Base-by-base conservation (phyloP, 2,329 filamentous ascomycete genomes). In the Aspergillus quadrilineatus region DNA sequence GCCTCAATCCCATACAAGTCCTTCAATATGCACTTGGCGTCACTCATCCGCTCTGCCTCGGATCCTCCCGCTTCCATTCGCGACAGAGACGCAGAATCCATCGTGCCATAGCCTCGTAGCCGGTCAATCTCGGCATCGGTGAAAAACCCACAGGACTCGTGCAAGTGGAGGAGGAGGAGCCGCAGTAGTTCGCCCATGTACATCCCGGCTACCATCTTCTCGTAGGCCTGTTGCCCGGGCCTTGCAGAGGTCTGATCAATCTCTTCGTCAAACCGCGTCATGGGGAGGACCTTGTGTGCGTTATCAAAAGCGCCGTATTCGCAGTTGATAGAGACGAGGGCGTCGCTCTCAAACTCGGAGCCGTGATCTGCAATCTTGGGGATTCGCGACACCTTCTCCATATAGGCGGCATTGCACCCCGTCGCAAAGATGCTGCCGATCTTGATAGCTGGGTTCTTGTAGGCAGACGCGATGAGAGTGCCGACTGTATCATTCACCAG, bases 371-470 rank as follows among this genome's bases (percentile, higher is more conserved):
- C 88, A 43, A 97, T 83, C 80, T 97, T 97, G 56, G 91, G 91
- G 61, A 96, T 91, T 6, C 85, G 87, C 55, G 88, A 88, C 64
- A 84, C 88, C 66, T 92, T 76, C 76, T 97, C 92, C 88, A 97
- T 94, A 79, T 97, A 97, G 32, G 92, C 92, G 32, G 92, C 92
- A 67, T 97, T 97, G 79, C 92, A 96, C 55, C 92, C 92, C 5
- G 93, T 97, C 66, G 93, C 92, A 67, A 97, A 96, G 69, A 97
- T 96, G 74, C 92, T 96, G 51, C 92, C 92, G 65, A 96, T 91
- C 75, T 86, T 90, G 81, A 95, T 91, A 66, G 87, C 84, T 39
- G 87, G 81, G 71, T 97, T 90, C 15, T 89, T 93, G 77, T 97
- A 97, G 39, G 89, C 89, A 22, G 92, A 96, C 58, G 92, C 92